These are phyloP conservation scores for Dissophora globulifera DNA, from an alignment of 192 early-diverging fungal species.

Conservation along the genomic window DNA sequence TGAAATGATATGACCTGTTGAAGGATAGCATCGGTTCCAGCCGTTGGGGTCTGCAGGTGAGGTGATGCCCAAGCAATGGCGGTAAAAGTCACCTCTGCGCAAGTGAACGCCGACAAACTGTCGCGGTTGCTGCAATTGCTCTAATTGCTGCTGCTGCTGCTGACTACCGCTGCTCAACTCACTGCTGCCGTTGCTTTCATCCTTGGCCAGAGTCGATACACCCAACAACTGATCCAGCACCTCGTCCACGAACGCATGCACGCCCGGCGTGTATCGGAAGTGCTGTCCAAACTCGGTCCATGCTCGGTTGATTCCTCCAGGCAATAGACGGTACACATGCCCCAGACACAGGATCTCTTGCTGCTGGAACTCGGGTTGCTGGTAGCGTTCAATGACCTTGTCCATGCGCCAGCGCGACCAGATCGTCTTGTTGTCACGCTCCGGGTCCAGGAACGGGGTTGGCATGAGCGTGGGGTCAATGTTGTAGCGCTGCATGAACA, in stretches of 20 bases:
- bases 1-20: slow-evolving; percentile 33
- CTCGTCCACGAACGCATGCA: slow-evolving; percentile 26
- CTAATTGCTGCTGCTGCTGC: background rate
- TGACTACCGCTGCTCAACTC: background rate
- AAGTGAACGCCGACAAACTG: slow-evolving; percentile 38
- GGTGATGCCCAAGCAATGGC: slow-evolving; percentile 35
- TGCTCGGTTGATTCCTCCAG: slow-evolving; percentile 27
- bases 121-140: background rate
- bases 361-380: slow-evolving; percentile 23
- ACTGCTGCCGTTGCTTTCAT: background rate
- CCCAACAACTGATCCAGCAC: slow-evolving; percentile 14
- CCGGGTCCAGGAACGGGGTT: slow-evolving; percentile 34
- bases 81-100: slow-evolving; percentile 36
- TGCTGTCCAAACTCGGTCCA: slow-evolving; percentile 48
- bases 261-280: slow-evolving; percentile 30
- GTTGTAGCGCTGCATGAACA: slow-evolving; percentile 32
- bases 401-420: slow-evolving; percentile 45
- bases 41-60: slow-evolving; percentile 48
- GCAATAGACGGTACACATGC: slow-evolving; percentile 40
- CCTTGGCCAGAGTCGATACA: background rate
- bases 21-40: slow-evolving; percentile 50
- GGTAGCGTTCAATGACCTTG: slow-evolving; percentile 46
- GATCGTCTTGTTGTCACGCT: slow-evolving; percentile 23
- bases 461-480: slow-evolving; percentile 26
- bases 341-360: slow-evolving; percentile 40